A percentile compares a stretch with the other conserved stretches of the same genome.
phyloP scores from a whole-genome alignment of 192 early-diverging fungal species.

The Umbelopsis sp. region DNA sequence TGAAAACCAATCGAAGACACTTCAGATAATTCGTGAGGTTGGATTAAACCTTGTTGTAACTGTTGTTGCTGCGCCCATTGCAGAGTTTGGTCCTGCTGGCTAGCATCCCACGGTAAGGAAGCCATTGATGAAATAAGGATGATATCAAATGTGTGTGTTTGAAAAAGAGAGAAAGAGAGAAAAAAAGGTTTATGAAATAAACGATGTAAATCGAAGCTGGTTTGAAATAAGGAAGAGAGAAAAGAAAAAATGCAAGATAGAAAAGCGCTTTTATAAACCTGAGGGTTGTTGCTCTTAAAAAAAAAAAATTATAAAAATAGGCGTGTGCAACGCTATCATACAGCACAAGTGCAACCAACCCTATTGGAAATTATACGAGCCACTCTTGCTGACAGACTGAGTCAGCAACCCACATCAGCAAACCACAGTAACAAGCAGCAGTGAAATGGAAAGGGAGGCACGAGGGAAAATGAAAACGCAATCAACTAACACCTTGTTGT shows the following conservation, averaged over 20 bases:
- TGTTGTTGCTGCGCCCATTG: slow-evolving; percentile 15
- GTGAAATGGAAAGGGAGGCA: too few species aligned
- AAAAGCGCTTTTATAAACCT: slow-evolving; percentile 17
- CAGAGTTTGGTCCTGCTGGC: neutral
- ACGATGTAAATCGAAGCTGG: too few species aligned
- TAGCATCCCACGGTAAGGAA: neutral
- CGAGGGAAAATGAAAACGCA: too few species aligned
- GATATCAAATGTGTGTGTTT: too few species aligned
- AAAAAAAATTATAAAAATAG: neutral
- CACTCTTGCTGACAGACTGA: too few species aligned
- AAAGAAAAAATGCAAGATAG: neutral
- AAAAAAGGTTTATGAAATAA: too few species aligned
- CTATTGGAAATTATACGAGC: too few species aligned
- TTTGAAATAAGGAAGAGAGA: neutral
- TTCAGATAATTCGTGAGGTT: neutral
- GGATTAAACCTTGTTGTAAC: neutral
- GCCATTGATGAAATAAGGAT: neutral
- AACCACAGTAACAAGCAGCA: too few species aligned
- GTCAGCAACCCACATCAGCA: too few species aligned
- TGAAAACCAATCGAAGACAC: neutral
- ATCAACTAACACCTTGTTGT: too few species aligned
- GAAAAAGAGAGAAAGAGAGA: neutral
- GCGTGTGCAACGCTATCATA: slow-evolving; percentile 1
- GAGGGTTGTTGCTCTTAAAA: too few species aligned
- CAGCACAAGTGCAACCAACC: neutral